phyloP scores from a whole-genome alignment of 2,329 filamentous ascomycete species.

The Alternaria longipes region DNA sequence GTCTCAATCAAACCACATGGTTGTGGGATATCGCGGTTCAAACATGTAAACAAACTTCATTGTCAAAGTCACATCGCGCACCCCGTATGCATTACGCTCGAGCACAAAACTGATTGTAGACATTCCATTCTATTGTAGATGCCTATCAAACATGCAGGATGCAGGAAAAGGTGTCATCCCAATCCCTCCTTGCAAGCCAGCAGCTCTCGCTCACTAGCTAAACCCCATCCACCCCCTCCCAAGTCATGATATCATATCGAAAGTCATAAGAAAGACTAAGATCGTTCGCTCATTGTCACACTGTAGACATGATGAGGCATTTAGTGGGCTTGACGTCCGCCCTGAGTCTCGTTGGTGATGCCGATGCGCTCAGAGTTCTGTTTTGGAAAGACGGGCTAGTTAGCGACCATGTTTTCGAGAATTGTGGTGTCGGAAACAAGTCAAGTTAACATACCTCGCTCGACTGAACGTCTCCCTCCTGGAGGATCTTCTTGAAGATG shows the following conservation, averaged over 20 bases:
- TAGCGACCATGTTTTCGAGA: not conserved
- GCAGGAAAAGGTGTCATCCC: slow-evolving; percentile 7
- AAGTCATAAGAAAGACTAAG: slow-evolving; percentile 21
- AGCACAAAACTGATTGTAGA: no score
- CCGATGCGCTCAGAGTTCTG: slow-evolving; percentile 55
- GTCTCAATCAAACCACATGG: no score
- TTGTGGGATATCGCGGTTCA: no score
- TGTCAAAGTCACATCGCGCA: no score
- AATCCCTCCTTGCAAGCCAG: slow-evolving; percentile 11
- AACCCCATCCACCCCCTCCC: not conserved
- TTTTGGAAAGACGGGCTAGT: slow-evolving; percentile 11
- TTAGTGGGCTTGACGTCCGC: slow-evolving; percentile 46
- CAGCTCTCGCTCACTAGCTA: not conserved
- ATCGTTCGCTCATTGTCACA: slow-evolving; percentile 4
- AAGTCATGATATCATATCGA: slow-evolving; percentile 30
- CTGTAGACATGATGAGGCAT: slow-evolving; percentile 1
- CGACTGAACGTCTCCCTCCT: slow-evolving; percentile 67
- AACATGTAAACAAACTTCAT: no score
- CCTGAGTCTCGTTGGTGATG: slow-evolving; percentile 54
- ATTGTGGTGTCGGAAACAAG: not conserved
- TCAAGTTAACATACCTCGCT: slow-evolving; percentile 31
- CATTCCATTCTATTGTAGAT: not conserved
- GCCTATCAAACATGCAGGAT: slow-evolving; percentile 12
- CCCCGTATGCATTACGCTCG: no score
- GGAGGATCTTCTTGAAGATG: slow-evolving; percentile 80